These are phyloP conservation scores for Dryas drummondii DNA, from an alignment of 306 rosid genomes.

Conservation along the genomic window DNA sequence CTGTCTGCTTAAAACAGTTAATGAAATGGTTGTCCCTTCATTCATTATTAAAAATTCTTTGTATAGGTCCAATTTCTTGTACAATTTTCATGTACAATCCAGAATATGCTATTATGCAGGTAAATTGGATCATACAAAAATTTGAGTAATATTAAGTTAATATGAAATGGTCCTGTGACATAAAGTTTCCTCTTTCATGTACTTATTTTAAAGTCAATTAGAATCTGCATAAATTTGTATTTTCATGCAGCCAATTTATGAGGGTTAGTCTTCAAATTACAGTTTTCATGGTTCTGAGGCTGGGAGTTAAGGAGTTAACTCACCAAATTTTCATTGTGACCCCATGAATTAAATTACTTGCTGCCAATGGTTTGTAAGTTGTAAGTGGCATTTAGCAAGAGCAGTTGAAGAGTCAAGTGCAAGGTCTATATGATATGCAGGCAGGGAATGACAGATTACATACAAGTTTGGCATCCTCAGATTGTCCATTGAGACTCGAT, in stretches of 20 bases:
- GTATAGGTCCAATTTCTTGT: background rate
- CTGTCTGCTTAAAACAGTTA: background rate
- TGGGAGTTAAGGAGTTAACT: background rate
- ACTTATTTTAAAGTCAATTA: background rate
- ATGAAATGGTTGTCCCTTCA: background rate
- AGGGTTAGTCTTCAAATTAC: background rate
- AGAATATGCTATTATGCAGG: constrained; percentile 1
- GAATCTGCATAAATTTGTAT: background rate
- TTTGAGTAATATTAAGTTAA: background rate
- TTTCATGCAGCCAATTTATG: background rate
- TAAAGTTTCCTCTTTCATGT: background rate
- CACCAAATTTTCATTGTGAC: background rate
- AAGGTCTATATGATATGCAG: background rate
- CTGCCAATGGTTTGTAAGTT: background rate
- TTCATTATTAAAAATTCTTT: background rate
- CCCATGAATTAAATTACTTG: background rate
- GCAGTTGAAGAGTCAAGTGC: background rate
- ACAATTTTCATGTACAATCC: background rate
- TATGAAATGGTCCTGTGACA: background rate
- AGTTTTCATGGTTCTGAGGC: background rate
- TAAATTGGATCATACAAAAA: background rate
- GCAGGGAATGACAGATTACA: background rate
- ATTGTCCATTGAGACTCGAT: background rate
- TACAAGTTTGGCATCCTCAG: background rate
- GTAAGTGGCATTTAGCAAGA: constrained; percentile 5